Evolutionary conservation across 257 asterid species (phyloP).

Genomic region (Nicotiana obtusifolia): DNA sequence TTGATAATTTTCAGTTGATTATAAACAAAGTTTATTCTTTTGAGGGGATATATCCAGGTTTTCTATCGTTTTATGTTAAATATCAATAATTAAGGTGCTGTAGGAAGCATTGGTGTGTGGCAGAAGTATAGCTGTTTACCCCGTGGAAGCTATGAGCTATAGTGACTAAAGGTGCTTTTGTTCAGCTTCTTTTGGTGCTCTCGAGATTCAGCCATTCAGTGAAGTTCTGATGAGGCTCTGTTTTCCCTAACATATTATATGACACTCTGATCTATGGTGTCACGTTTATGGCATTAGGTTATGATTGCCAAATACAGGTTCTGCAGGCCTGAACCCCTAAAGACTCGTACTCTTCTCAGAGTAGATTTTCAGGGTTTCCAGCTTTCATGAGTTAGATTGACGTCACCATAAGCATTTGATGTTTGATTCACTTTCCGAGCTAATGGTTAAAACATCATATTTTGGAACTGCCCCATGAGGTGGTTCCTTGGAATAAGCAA

Average conservation of each 20-base stretch:
- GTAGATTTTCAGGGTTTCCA: background rate
- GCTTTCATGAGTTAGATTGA: background rate
- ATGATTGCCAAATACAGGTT: background rate
- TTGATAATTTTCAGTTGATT: background rate
- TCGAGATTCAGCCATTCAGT: too few relatives aligned
- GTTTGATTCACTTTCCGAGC: background rate
- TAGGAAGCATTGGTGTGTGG: background rate
- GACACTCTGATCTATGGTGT: too few relatives aligned
- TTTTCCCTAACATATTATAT: too few relatives aligned
- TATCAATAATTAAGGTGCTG: background rate
- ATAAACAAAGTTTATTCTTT: background rate
- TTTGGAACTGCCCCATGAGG: background rate
- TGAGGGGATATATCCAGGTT: background rate
- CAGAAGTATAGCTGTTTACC: background rate
- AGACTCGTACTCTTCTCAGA: background rate
- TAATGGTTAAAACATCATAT: background rate
- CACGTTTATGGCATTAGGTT: background rate
- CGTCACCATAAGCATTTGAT: background rate
- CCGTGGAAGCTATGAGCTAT: too few relatives aligned
- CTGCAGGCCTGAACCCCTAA: background rate
- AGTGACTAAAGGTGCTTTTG: too few relatives aligned
- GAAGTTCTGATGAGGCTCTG: too few relatives aligned
- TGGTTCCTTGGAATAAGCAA: background rate
- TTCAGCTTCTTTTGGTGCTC: too few relatives aligned
- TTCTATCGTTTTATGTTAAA: background rate